A percentile compares a stretch with the other conserved stretches of the same genome.
Evolutionary conservation across 2,329 filamentous ascomycete genomes (phyloP).

Genomic region (Xylariaceae sp.): DNA sequence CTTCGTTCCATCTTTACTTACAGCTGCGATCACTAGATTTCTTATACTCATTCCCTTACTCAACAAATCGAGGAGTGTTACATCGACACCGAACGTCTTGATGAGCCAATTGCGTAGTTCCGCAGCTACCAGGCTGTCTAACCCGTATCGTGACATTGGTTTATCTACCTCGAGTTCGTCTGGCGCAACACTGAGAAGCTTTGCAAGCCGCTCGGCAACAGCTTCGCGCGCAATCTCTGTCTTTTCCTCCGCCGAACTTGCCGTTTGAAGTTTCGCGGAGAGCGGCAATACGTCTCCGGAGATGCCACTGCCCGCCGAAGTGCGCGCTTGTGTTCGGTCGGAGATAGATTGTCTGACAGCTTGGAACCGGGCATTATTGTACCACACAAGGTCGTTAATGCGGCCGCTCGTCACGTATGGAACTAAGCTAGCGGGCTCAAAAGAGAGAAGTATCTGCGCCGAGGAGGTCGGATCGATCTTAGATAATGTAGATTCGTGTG

Average conservation of each 20-base stretch:
- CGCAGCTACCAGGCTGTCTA: constrained; percentile 10
- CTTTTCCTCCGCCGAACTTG: constrained; percentile 1
- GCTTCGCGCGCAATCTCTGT: constrained; percentile 1
- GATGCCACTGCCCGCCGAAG: background rate
- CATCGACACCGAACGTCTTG: too few relatives aligned
- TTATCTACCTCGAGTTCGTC: constrained; percentile 6
- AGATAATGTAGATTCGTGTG: background rate
- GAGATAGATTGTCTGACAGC: constrained; percentile 3
- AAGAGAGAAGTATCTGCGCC: constrained; percentile 6
- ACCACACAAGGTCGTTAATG: constrained; percentile 6
- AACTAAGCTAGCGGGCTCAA: constrained; percentile 10
- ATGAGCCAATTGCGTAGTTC: constrained; percentile 15
- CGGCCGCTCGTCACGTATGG: constrained; percentile 1
- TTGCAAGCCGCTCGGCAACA: background rate
- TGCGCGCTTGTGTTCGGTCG: background rate
- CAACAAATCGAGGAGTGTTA: too few relatives aligned
- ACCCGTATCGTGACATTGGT: background rate
- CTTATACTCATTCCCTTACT: too few relatives aligned
- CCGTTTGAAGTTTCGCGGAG: background rate
- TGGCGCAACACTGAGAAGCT: constrained; percentile 3
- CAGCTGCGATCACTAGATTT: too few relatives aligned
- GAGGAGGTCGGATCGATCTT: background rate
- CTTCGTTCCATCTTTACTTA: too few relatives aligned
- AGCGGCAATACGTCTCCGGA: background rate
- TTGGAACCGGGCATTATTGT: constrained; percentile 7